These are phyloP conservation scores for Coemansia sp. DNA, from an alignment of 192 early-diverging fungal genomes.

Conservation along the genomic window DNA sequence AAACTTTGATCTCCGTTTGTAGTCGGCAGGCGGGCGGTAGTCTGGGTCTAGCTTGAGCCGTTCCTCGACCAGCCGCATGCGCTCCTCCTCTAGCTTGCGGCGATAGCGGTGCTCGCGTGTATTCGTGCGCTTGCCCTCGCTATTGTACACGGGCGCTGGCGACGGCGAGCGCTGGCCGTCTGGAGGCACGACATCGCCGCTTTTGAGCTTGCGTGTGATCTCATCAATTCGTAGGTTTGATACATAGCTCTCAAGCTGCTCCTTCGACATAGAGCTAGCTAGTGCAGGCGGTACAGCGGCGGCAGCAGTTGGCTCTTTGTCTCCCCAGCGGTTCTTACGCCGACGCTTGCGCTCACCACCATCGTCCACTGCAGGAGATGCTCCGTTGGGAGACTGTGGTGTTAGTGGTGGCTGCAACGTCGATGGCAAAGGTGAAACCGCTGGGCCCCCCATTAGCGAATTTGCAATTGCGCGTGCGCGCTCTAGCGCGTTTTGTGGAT, in stretches of 20 bases:
- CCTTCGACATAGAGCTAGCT: conserved; percentile 73
- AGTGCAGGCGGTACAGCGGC: conserved; percentile 80
- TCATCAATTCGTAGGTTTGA: conserved; percentile 92
- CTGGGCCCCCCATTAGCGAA: conserved; percentile 22
- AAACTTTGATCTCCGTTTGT: conserved; percentile 77
- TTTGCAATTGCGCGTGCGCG: conserved; percentile 54
- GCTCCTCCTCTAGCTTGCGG: conserved; percentile 92
- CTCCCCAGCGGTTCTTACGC: conserved; percentile 90
- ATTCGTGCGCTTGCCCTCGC: conserved; percentile 94
- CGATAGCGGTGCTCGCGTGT: conserved; percentile 92
- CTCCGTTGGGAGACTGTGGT: neutral
- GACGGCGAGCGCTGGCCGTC: conserved; percentile 84
- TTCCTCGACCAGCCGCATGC: conserved; percentile 82
- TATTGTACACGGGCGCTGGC: conserved; percentile 89
- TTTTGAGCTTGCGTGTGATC: conserved; percentile 78
- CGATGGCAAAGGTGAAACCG: neutral
- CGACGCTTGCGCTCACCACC: conserved; percentile 63
- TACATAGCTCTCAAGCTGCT: conserved; percentile 72
- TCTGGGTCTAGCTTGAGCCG: conserved; percentile 74
- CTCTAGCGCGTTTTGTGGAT: conserved; percentile 37
- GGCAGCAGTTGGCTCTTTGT: conserved; percentile 70
- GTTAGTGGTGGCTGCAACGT: neutral
- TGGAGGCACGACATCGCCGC: conserved; percentile 80
- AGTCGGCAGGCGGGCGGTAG: conserved; percentile 92
- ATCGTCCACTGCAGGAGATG: conserved; percentile 8